phyloP scores from a whole-genome alignment of 441 rosid species.

The Mallotus japonicus region DNA sequence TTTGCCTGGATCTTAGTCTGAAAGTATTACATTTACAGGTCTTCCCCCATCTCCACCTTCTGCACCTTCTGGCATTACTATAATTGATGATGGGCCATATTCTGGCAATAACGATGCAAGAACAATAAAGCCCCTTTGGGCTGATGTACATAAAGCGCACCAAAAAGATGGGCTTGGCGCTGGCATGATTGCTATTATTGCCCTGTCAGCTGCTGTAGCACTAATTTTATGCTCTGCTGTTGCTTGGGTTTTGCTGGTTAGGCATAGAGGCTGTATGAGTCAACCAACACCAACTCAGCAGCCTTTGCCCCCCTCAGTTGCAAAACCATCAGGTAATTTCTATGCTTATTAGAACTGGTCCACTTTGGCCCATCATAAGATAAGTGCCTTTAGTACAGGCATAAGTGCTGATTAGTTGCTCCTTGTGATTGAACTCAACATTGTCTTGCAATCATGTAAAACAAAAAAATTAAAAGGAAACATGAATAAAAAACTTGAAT shows the following conservation, averaged over 20 bases:
- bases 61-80: constrained; percentile 42
- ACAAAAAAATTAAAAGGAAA: not conserved
- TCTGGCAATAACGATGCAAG: constrained; percentile 58
- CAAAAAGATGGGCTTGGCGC: constrained; percentile 50
- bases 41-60: constrained; percentile 89
- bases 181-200: constrained; percentile 64
- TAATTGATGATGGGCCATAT: constrained; percentile 64
- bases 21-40: constrained; percentile 40
- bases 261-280: constrained; percentile 37
- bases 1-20: constrained; percentile 6
- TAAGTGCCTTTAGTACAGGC: not conserved
- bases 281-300: constrained; percentile 41
- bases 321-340: constrained; percentile 72
- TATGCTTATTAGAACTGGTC: constrained; percentile 1
- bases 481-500: not conserved
- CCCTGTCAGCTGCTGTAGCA: constrained; percentile 61
- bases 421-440: not conserved
- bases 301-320: constrained; percentile 45
- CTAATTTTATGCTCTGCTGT: constrained; percentile 55
- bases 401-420: not conserved
- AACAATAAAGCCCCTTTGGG: constrained; percentile 77
- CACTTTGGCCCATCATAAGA: not conserved
- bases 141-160: constrained; percentile 55
- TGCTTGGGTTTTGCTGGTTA: constrained; percentile 61
- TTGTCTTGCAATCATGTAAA: not conserved